Evolutionary conservation across 805 yeast genomes (phyloP), one percentile per base, ranked within the genome.

Genomic region (Metschnikowia bowlesiae): DNA sequence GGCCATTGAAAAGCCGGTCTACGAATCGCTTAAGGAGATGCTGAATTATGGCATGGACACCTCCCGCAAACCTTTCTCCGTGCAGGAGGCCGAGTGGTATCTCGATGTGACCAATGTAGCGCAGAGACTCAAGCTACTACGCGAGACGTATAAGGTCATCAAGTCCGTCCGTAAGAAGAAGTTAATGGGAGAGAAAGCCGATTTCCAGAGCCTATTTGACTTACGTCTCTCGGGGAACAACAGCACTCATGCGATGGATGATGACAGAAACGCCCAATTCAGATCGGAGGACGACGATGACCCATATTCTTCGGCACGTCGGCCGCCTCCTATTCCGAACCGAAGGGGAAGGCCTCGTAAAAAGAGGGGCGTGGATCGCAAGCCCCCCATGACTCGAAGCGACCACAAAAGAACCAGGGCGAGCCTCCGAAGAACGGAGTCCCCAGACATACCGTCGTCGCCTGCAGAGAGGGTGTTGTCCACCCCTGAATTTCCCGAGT

Each of bases 301-400:
- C 18, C 38, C 43, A 30, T 26, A 34, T 38, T 6, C 34, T 8
- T 8, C 33, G 41, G 7, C 35, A 11, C 38, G 18, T n/a, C 44
- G 39, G 26, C 47, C 46, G 31, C 45, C 46, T 3, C 43, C 50
- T 2, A 52, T 57, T 13, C 48, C 47, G 5, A 47, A 39, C 39
- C 50, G 61, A 18, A 44, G 61, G 16, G 61, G 61, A 29, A 44
- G 61, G 8, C 61, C 61, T 7, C 48, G 58, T 13, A 57, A 57
- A 28, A 44, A 48, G 46, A 28, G 57, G 3, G 53, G 54, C 16
- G 47, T 57, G 8, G 61, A 52, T 26, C 52, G 59, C 14, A 50
- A 46, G 22, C 43, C 49, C 8, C 46, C 50, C 9, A 14, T 44
- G 16, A 50, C 52, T 16, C 47, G 57, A 8, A 49, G 44, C 8